Conservation (phyloP, 225 moss, liverwort and hornwort species). For the Polytrichum commune region DNA sequence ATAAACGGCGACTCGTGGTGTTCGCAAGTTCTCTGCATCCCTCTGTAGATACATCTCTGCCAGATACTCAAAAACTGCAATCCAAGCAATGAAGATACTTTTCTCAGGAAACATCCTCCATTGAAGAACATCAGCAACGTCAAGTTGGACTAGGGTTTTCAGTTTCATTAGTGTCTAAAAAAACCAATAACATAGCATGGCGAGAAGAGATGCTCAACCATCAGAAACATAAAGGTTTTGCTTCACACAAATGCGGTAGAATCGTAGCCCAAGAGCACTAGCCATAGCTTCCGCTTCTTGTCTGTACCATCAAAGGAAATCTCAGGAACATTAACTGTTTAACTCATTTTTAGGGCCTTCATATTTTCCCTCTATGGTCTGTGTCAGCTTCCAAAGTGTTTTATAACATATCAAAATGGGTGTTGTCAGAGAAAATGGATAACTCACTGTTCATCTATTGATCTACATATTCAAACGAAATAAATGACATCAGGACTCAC, state of each 20-base stretch:
- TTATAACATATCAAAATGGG: too few species aligned
- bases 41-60: slow-evolving; percentile 73
- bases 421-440: too few species aligned
- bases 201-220: slow-evolving; percentile 31
- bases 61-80: slow-evolving; percentile 93
- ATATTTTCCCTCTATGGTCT: too few species aligned
- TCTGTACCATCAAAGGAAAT: slow-evolving; percentile 25
- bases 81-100: background rate
- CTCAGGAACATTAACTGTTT: too few species aligned
- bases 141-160: background rate
- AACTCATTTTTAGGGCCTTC: too few species aligned
- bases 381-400: too few species aligned
- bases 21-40: slow-evolving; percentile 40
- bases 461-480: too few species aligned
- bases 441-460: too few species aligned
- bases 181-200: background rate
- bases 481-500: too few species aligned
- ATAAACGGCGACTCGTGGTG: slow-evolving; percentile 30
- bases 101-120: background rate
- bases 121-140: background rate
- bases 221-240: slow-evolving; percentile 85
- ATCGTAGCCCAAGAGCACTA: slow-evolving; percentile 67
- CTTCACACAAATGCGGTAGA: slow-evolving; percentile 92
- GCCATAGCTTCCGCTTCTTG: slow-evolving; percentile 94
- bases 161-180: background rate